phyloP scores from a whole-genome alignment of 768 basidiomycete genomes.

The Scleroderma bovista region DNA sequence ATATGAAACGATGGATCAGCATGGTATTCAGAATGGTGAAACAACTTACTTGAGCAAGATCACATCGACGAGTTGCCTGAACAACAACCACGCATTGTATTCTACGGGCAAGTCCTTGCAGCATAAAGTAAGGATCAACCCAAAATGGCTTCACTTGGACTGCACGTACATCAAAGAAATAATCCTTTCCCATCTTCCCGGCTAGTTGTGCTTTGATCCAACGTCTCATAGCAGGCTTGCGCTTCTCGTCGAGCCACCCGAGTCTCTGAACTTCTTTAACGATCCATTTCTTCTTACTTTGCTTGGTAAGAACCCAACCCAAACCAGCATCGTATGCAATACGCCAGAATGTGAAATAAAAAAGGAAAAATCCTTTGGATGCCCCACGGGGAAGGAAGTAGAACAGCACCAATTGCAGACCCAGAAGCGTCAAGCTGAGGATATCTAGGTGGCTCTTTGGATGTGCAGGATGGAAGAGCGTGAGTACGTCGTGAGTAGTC shows the following conservation, averaged over 20 bases:
- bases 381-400: constrained; percentile 50
- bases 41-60: constrained; percentile 85
- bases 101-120: constrained; percentile 82
- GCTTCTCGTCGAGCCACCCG: constrained; percentile 84
- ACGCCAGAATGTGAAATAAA: constrained; percentile 93
- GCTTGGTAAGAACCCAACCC: constrained; percentile 90
- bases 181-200: constrained; percentile 93
- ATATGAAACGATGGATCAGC: constrained; percentile 4
- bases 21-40: neutral
- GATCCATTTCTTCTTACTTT: constrained; percentile 95
- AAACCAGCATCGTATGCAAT: constrained; percentile 88
- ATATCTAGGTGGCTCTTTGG: constrained; percentile 88
- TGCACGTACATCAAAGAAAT: constrained; percentile 78
- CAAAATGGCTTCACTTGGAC: constrained; percentile 1
- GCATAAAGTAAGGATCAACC: neutral
- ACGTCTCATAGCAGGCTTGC: constrained; percentile 53
- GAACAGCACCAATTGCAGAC: constrained; percentile 73
- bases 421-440: constrained; percentile 75
- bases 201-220: constrained; percentile 88
- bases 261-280: constrained; percentile 69
- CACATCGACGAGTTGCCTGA: constrained; percentile 92
- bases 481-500: constrained; percentile 86
- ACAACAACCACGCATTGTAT: constrained; percentile 95
- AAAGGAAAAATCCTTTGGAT: constrained; percentile 66
- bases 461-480: constrained; percentile 76